Conservation (phyloP, 75 land plant genomes). For the Larix kaempferi region DNA sequence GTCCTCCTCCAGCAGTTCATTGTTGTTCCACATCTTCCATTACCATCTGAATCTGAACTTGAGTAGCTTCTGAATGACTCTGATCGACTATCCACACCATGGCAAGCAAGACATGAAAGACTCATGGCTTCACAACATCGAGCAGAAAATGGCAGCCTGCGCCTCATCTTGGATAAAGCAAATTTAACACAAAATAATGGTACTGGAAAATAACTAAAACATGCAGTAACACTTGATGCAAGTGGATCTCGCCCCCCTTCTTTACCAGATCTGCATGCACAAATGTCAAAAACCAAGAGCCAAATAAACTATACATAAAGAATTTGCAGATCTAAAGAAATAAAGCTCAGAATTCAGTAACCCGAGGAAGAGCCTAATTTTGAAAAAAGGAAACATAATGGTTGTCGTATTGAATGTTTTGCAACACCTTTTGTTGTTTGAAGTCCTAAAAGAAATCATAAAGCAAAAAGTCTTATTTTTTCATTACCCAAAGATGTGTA, state of each 20-base stretch:
- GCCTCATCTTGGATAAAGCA: not conserved
- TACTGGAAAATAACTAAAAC: not conserved
- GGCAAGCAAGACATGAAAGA: constrained; percentile 58
- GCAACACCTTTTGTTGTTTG: not conserved
- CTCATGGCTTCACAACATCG: constrained; percentile 29
- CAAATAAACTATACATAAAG: not conserved
- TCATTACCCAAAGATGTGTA: not conserved
- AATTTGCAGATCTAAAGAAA: not conserved
- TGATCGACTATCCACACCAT: constrained; percentile 54
- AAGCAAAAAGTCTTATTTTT: not conserved
- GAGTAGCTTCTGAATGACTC: constrained; percentile 65
- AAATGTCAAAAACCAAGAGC: not conserved
- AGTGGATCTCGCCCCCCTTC: not conserved
- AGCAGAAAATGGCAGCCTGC: not conserved
- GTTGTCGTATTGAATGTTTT: not conserved
- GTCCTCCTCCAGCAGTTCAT: constrained; percentile 42
- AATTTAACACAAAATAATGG: not conserved
- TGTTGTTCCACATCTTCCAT: constrained; percentile 48
- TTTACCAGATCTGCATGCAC: not conserved
- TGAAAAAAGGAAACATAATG: not conserved
- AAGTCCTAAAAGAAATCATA: not conserved
- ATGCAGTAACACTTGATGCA: not conserved
- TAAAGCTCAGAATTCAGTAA: not conserved
- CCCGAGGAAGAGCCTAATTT: not conserved
- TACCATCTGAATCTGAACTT: constrained; percentile 52